Evolutionary conservation across 2,329 filamentous ascomycete genomes (phyloP), one percentile per base, ranked within the genome.

Genomic region (Colletotrichum godetiae): DNA sequence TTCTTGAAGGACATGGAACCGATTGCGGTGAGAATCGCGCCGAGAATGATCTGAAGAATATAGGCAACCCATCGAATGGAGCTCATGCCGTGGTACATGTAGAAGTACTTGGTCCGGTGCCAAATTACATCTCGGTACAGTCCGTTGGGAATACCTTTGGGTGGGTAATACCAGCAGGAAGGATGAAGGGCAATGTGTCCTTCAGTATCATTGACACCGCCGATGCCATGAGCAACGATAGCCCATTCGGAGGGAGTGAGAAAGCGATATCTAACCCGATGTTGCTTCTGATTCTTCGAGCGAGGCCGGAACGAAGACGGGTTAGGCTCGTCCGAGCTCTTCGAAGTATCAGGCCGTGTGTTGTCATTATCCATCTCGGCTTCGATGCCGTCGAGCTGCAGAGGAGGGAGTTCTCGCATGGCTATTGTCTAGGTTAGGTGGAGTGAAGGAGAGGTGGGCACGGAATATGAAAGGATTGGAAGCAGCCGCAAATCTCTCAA

Each of bases 21-120:
- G 12, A 89, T 83, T 5, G 87, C 87, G 0, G 88, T 89, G 67
- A 89, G 78, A 11, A 82, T 79, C 4, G 88, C 87, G 52, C 86
- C 85, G 52, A 89, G 77, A 27, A 87, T 80, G 71, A 89, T 82
- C 76, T 89, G 88, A 2, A 84, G 46, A 6, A 89, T 76, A 84
- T 89, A 84, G 37, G 88, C 78, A 15, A 78, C 58, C 86, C 86
- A 88, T 55, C 84, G 83, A 46, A 85, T 63, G 24, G 82, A 77
- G 70, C 82, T 84, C n/a, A 87, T 77, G 1, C 81, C 55, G 72
- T 87, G 84, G 69, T 86, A 89, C 52, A 82, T 79, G 75, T 84
- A 84, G 49, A 82, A 83, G 75, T 83, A 87, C 71, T 86, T 84
- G 68, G 83, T 81, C 37, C 86, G 86, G 68, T 86, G 80, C 49